Evolutionary conservation across 257 asterid genomes (phyloP).

Genomic region (Ocimum tenuiflorum): DNA sequence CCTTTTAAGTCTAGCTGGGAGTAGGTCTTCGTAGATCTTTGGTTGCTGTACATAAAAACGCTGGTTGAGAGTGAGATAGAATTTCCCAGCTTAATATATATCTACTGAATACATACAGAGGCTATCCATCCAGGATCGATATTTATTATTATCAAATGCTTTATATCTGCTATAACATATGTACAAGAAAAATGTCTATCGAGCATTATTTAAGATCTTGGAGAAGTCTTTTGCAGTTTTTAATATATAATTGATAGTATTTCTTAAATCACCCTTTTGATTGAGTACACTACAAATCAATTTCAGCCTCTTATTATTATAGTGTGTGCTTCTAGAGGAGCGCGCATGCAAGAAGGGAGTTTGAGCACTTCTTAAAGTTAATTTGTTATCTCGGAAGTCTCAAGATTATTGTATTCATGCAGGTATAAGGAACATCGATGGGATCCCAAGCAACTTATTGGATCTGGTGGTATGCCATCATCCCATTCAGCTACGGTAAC

Average conservation of each 20-base stretch:
- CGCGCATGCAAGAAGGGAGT: no score
- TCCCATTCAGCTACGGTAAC: constrained; percentile 85
- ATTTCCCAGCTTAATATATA: neutral
- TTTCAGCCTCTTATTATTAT: no score
- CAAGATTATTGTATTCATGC: constrained; percentile 19
- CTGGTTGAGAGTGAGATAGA: neutral
- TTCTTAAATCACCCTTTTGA: no score
- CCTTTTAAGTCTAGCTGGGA: neutral
- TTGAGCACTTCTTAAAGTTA: neutral
- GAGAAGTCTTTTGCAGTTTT: neutral
- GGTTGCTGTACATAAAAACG: neutral
- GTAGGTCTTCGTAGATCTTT: constrained; percentile 3
- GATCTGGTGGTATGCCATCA: constrained; percentile 95
- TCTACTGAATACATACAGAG: neutral
- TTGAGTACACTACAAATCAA: no score
- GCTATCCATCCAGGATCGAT: neutral
- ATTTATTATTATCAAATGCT: neutral
- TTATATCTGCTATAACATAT: neutral
- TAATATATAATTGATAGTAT: no score
- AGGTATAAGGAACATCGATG: constrained; percentile 76
- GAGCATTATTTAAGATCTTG: neutral
- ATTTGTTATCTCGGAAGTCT: neutral
- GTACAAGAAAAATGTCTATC: neutral
- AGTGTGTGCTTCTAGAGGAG: no score
- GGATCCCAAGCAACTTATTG: constrained; percentile 67